These are phyloP conservation scores for Salisapilia sapeloensis DNA, from an alignment of 352 stramenopile genomes.

Conservation along the genomic window DNA sequence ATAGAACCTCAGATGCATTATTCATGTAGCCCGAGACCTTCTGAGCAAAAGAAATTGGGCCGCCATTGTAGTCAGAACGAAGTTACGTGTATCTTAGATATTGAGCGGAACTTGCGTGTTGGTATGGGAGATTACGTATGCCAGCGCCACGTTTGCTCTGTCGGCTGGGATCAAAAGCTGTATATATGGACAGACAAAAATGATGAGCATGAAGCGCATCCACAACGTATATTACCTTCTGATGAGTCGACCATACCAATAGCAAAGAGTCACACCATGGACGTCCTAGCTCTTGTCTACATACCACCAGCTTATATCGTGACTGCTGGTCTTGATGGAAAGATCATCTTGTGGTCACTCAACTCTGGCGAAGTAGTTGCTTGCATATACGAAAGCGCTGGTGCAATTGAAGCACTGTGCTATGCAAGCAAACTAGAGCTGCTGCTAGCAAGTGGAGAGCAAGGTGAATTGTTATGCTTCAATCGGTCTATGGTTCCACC, in stretches of 20 bases:
- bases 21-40: neutral
- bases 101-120: constrained; percentile 58
- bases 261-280: constrained; percentile 48
- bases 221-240: constrained; percentile 31
- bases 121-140: constrained; percentile 74
- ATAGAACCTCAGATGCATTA: neutral
- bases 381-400: constrained; percentile 33
- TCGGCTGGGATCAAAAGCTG: constrained; percentile 68
- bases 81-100: constrained; percentile 67
- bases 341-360: constrained; percentile 61
- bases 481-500: constrained; percentile 36
- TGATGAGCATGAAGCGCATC: constrained; percentile 46
- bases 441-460: constrained; percentile 46
- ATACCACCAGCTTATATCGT: constrained; percentile 53
- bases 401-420: constrained; percentile 46
- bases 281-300: constrained; percentile 48
- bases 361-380: constrained; percentile 57
- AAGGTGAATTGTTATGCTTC: constrained; percentile 41
- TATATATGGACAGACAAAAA: constrained; percentile 78
- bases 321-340: constrained; percentile 44
- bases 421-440: constrained; percentile 60
- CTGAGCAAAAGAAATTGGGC: neutral
- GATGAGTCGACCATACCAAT: constrained; percentile 7
- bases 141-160: constrained; percentile 61
- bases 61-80: constrained; percentile 22